phyloP scores from a whole-genome alignment of 176 grass and related monocot species.

The Saccharum spontaneum region DNA sequence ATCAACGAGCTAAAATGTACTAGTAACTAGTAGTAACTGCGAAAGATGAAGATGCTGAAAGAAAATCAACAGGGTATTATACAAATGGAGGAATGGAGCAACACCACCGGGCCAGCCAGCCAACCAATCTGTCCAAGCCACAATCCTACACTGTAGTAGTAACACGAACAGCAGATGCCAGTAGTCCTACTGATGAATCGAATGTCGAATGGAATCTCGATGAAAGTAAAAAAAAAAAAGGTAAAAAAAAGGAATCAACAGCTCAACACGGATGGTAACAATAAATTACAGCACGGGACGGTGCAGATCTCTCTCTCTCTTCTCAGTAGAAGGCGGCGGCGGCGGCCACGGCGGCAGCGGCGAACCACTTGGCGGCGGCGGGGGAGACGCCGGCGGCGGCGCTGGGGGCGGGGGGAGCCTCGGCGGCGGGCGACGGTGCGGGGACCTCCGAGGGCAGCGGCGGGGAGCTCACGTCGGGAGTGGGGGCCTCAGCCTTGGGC shows the following conservation, averaged over 20 bases:
- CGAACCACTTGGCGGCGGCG: constrained; percentile 30
- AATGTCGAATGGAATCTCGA: constrained; percentile 37
- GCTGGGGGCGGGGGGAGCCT: constrained; percentile 8
- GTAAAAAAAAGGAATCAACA: not conserved
- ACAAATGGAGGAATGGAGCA: constrained; percentile 23
- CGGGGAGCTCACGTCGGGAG: constrained; percentile 27
- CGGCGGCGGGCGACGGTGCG: not conserved
- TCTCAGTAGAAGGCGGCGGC: constrained; percentile 50
- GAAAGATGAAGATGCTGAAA: not conserved
- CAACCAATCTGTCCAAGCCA: constrained; percentile 53
- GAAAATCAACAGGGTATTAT: constrained; percentile 37
- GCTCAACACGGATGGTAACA: constrained; percentile 20
- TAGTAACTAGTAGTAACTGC: not conserved
- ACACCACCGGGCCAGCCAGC: constrained; percentile 22
- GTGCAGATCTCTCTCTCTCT: not conserved
- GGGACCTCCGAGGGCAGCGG: not conserved
- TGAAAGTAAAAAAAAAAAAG: not conserved
- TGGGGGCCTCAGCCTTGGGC: not conserved
- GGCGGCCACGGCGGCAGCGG: constrained; percentile 39
- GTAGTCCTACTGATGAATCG: constrained; percentile 41
- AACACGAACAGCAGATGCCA: not conserved
- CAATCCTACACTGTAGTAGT: constrained; percentile 3
- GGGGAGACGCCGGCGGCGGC: constrained; percentile 41
- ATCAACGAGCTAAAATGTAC: not conserved
- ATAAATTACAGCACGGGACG: constrained; percentile 29